A percentile compares a stretch with the other conserved stretches of the same genome.
These are phyloP conservation scores for Aspergillus chevalieri DNA, from an alignment of 2,329 filamentous ascomycete species.

Conservation along the genomic window DNA sequence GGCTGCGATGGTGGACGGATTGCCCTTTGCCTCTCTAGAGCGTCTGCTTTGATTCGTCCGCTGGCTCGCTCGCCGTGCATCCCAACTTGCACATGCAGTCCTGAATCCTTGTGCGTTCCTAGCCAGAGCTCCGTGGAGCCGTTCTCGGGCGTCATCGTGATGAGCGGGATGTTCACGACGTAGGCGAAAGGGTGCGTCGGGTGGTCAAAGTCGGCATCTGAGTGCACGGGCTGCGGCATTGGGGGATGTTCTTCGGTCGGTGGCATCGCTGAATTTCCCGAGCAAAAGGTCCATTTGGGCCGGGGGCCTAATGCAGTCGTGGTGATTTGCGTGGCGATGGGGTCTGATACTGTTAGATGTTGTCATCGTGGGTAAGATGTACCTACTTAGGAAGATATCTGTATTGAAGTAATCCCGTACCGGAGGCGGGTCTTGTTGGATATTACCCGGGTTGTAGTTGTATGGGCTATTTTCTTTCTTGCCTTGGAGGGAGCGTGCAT, in stretches of 20 bases:
- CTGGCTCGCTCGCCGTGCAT: slow-evolving; percentile 49
- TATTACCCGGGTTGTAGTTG: slow-evolving; percentile 55
- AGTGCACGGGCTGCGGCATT: slow-evolving; percentile 47
- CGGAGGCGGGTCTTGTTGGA: slow-evolving; percentile 55
- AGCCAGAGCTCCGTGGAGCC: slow-evolving; percentile 57
- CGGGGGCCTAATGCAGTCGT: slow-evolving; percentile 50
- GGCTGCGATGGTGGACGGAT: slow-evolving; percentile 47
- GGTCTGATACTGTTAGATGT: slow-evolving; percentile 40
- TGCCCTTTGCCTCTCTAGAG: slow-evolving; percentile 32
- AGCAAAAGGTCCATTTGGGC: slow-evolving; percentile 54
- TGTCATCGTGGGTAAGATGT: neutral
- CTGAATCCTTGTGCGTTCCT: slow-evolving; percentile 43
- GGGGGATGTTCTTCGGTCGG: slow-evolving; percentile 32
- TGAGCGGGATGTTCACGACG: slow-evolving; percentile 50
- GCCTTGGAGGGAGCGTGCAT: slow-evolving; percentile 48
- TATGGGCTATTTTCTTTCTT: slow-evolving; percentile 51
- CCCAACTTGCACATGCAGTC: slow-evolving; percentile 42
- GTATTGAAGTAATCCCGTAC: slow-evolving; percentile 45
- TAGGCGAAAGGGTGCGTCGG: slow-evolving; percentile 51
- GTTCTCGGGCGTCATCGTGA: slow-evolving; percentile 47
- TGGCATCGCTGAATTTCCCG: slow-evolving; percentile 47
- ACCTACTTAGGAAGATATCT: slow-evolving; percentile 50
- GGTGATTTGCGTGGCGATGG: slow-evolving; percentile 28
- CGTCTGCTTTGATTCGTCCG: slow-evolving; percentile 39
- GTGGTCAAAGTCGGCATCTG: slow-evolving; percentile 55